Evolutionary conservation across 768 basidiomycete species (phyloP).

Genomic region (Naganishia vishniacii): DNA sequence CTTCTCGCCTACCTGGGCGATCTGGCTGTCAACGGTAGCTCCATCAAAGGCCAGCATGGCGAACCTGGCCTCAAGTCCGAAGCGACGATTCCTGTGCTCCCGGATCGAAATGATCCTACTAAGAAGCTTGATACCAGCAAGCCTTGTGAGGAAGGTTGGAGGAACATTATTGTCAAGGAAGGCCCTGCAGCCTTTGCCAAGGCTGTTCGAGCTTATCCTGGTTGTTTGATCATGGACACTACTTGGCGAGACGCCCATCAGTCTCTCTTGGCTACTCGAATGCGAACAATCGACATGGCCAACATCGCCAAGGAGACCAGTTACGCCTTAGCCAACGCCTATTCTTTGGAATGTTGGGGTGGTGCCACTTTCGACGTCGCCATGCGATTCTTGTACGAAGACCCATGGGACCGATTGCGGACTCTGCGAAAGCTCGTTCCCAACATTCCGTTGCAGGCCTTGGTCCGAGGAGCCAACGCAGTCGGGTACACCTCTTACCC

Average conservation of each 20-base stretch:
- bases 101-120: conserved; percentile 67
- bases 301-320: conserved; percentile 98
- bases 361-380: conserved; percentile 98
- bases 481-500: conserved; percentile 99
- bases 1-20: conserved; percentile 94
- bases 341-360: conserved; percentile 97
- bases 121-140: conserved; percentile 70
- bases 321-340: conserved; percentile 89
- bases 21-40: conserved; percentile 93
- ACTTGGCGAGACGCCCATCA: conserved; percentile 99
- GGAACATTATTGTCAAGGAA: conserved; percentile 95
- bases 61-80: conserved; percentile 92
- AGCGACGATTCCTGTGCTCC: conserved; percentile 71
- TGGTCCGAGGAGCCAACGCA: conserved; percentile 97
- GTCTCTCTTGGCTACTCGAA: conserved; percentile 88
- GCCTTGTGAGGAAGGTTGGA: conserved; percentile 88
- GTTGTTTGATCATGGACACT: conserved; percentile 71
- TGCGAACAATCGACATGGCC: conserved; percentile 92
- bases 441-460: conserved; percentile 96
- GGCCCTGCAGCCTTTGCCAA: conserved; percentile 98
- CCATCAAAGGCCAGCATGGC: conserved; percentile 93
- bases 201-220: conserved; percentile 92
- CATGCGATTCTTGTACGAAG: conserved; percentile 98
- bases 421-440: conserved; percentile 90
- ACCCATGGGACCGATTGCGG: conserved; percentile 98